Conservation (phyloP, 768 basidiomycete species). For the Rickenella mellea region DNA sequence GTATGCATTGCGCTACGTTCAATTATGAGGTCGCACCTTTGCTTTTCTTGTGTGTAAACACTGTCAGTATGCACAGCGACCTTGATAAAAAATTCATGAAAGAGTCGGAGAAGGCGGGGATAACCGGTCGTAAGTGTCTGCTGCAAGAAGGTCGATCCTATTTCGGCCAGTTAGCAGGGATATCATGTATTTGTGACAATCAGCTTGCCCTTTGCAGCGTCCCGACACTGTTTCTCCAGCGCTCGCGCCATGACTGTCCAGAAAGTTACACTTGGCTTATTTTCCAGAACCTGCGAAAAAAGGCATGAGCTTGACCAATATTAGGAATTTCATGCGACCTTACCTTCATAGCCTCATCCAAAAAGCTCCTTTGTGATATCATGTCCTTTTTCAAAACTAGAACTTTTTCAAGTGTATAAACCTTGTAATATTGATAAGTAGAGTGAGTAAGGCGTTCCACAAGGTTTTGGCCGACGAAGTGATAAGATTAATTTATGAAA, state of each 20-base stretch:
- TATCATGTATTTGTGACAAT: background rate
- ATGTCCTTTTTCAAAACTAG: slow-evolving; percentile 82
- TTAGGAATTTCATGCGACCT: slow-evolving; percentile 6
- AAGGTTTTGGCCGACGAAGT: no score
- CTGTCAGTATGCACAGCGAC: slow-evolving; percentile 96
- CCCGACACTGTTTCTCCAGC: slow-evolving; percentile 75
- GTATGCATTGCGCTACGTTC: slow-evolving; percentile 1
- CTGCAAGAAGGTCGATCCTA: slow-evolving; percentile 85
- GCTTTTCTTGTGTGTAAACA: slow-evolving; percentile 70
- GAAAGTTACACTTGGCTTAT: slow-evolving; percentile 83
- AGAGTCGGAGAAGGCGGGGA: slow-evolving; percentile 77
- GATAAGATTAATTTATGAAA: background rate
- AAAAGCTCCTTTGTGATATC: slow-evolving; percentile 63
- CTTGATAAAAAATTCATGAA: slow-evolving; percentile 95
- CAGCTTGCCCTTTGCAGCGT: slow-evolving; percentile 66
- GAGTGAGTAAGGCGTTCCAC: background rate
- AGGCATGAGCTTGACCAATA: background rate
- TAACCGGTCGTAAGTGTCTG: slow-evolving; percentile 83
- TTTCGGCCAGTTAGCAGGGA: background rate
- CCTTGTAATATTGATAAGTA: slow-evolving; percentile 34
- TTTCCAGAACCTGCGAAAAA: slow-evolving; percentile 60
- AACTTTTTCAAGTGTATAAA: slow-evolving; percentile 93
- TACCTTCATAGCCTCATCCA: slow-evolving; percentile 93
- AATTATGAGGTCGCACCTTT: slow-evolving; percentile 47
- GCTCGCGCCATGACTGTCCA: slow-evolving; percentile 78